Conservation (phyloP, 306 rosid genomes). For the Echinosophora koreensis region DNA sequence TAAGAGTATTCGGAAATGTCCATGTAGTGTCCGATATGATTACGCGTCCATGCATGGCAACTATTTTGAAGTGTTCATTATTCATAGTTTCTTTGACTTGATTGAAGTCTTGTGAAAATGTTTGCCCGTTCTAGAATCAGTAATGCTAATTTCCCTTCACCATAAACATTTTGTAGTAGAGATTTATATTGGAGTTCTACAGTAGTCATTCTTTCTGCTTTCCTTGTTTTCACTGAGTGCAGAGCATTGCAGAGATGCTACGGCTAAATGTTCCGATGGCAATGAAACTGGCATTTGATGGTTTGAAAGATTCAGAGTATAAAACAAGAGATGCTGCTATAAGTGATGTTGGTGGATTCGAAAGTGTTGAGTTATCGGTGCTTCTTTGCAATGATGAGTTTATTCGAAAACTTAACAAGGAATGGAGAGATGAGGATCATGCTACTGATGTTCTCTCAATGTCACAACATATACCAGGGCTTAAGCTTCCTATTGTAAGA, state of each 20-base stretch:
- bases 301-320: conserved; percentile 64
- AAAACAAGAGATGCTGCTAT: conserved; percentile 78
- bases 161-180: neutral
- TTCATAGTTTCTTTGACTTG: neutral
- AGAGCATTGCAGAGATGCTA: conserved; percentile 84
- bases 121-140: neutral
- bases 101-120: neutral
- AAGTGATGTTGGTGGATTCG: conserved; percentile 72
- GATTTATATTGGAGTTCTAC: neutral
- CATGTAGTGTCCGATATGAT: no score
- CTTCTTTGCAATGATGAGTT: conserved; percentile 85
- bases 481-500: conserved; percentile 84
- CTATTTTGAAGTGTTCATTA: no score
- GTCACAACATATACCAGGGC: conserved; percentile 81
- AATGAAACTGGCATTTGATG: conserved; percentile 79
- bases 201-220: neutral
- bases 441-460: conserved; percentile 88
- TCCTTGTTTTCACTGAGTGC: conserved; percentile 45
- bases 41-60: no score
- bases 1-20: no score
- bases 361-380: conserved; percentile 79
- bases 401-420: conserved; percentile 82
- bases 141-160: neutral
- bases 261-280: conserved; percentile 78
- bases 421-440: conserved; percentile 93